Base-by-base conservation (phyloP, 306 rosid genomes). In the Trifolium dubium region DNA sequence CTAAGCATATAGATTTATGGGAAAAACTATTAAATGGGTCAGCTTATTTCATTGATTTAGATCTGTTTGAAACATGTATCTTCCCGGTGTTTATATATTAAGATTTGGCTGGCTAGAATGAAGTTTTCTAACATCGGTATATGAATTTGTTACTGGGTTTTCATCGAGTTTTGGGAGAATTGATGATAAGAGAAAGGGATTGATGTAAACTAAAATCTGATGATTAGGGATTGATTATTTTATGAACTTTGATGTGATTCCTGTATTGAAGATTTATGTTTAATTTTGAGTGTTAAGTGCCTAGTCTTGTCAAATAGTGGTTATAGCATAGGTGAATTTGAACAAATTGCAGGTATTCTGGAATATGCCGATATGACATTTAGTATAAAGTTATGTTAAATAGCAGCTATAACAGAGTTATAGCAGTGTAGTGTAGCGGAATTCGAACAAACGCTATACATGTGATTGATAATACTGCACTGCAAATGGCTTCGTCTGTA, bases 111-210 rank as follows among this genome's bases (percentile, higher is more conserved):
- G 71, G 75, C 13, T 49, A n/a, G 18, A n/a, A 30, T 64, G 2
- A 76, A 18, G 55, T 43, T 66, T 12, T 58, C 11, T 0, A 35
- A 17, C 77, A 58, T 70, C 32, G 19, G 15, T 70, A 49, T 70
- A 14, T 41, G 32, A 17, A 51, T 44, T 34, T 31, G 72, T 80
- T 37, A 2, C 15, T 62, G 68, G 50, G 40, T 58, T 62, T 69
- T 68, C 64, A 60, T 67, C 67, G 28, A 32, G 12, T 53, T 65
- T 37, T 40, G 51, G 35, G 73, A 69, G 14, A 64, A 41, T 43
- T 72, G 30, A 47, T 69, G 66, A 63, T 37, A 2, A 23, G 75
- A 40, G 75, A 55, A 68, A 67, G 69, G 30, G 67, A 13, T 66
- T 64, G 43, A 49, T 64, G 59, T 41, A 19, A 28, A 5, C 58